Base-by-base conservation (phyloP, 1,139 yeast genomes). In the Suhomyces chickasaworum region DNA sequence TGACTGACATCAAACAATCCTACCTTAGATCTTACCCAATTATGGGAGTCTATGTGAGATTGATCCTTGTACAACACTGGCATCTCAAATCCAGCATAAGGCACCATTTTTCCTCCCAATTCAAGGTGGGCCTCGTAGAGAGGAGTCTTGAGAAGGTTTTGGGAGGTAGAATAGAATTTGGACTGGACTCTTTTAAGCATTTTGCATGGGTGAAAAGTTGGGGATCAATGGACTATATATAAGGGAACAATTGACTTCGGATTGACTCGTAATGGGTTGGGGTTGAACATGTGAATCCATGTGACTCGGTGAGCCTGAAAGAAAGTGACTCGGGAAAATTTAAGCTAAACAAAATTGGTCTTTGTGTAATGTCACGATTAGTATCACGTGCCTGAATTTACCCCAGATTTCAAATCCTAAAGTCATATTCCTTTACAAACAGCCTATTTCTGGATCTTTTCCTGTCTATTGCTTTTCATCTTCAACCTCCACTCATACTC, bases 1-100 rank as follows among this genome's bases (percentile, higher is more conserved):
- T 93, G 99, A 49, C 97, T 88, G 39, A 93, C 99, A 65, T 93
- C 99, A 60, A 93, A 93, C 48, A 93, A 71, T 5, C 99, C 99
- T 41, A 91, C 93, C 53, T 87, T 81, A 29, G 74, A 63, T 64
- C 99, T 81, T 1, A 93, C 95, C 97, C 98, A 93, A 52, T 86
- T 80, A 70, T 93, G 99, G 1, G 97, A 90, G 51, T 90, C 96
- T 41, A 89, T 83, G 65, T 91, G 98, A 3, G 89, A 69, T 66
- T 89, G 96, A 17, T 77, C 83, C 55, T 81, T 78, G 72, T 91
- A 93, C 40, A 89, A 69, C 10, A 93, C 91, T 1, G 99, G 99
- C 98, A 93, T 91, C 43, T 85, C 81, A 62, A 80, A 93, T 15
- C 97, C 97, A 22, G 98, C 98, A 68, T 89, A 93, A 36, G 93